Evolutionary conservation across 305 asterid genomes (phyloP), one percentile per base, ranked within the genome.

Genomic region (Fraxinus dipetala): DNA sequence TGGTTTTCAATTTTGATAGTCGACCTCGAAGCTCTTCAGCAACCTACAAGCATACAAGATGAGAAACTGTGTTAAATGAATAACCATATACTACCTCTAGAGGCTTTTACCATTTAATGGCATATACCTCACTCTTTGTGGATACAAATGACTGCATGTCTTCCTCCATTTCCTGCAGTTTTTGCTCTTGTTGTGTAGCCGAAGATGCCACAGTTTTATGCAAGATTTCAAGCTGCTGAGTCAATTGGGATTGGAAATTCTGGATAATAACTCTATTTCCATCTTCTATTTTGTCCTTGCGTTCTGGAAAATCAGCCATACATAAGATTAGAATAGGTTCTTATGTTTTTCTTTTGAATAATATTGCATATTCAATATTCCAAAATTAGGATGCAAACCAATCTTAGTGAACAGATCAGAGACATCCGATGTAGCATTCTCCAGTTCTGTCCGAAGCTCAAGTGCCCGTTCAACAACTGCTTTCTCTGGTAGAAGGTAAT

Each of bases 361-460:
- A 32, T n/a, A 70, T 11, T 61, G 31, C 72, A 48, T 74, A 11
- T 45, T 35, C 22, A 43, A 11, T 22, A 31, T 24, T 72, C 45
- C 76, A 72, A 78, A 67, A 48, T 70, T 32, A 65, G 84, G 75
- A 48, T 54, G 63, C 90, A 0, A 69, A 91, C 94, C 91, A 36
- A 87, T 83, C 88, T 79, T 86, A 34, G 88, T 22, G 48, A 83
- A 83, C 88, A 91, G 84, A 78, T 85, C 76, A 76, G 92, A 85
- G 70, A 87, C 83, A 69, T 89, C 87, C 30, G 85, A 87, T 86
- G 88, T 87, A 75, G 91, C 86, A 79, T 84, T 86, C 90, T 90
- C 92, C 48, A 90, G 88, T 65, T 86, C 90, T 9, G 87, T 85
- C 78, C 85, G 89, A 89, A 90, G 91, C 80, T 89, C 92, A 40